A percentile compares a stretch with the other conserved stretches of the same genome.
Evolutionary conservation across 2,329 filamentous ascomycete species (phyloP).

Genomic region (Colletotrichum sublineola): DNA sequence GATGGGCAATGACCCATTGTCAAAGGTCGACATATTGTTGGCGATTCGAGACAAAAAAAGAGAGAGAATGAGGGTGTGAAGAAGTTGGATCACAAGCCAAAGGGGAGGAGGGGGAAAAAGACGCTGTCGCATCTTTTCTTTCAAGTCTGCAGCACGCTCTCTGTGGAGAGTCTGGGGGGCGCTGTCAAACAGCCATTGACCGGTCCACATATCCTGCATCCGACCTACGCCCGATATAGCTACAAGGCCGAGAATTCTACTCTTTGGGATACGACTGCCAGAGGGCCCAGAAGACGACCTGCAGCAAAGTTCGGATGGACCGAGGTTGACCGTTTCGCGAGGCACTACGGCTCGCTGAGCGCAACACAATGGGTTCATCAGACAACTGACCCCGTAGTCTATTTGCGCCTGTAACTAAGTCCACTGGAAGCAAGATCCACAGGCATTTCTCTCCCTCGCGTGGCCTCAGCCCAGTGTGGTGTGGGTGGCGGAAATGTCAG

Average conservation of each 20-base stretch:
- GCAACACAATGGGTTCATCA: neutral
- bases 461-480: slow-evolving; percentile 3
- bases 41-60: neutral
- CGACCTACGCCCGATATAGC: slow-evolving; percentile 35
- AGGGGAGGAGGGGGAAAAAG: slow-evolving; percentile 10
- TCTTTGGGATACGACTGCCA: no score
- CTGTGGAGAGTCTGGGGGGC: slow-evolving; percentile 21
- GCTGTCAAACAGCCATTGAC: slow-evolving; percentile 1
- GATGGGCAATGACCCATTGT: slow-evolving; percentile 16
- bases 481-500: slow-evolving; percentile 24
- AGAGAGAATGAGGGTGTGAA: neutral
- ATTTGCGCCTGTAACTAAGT: neutral
- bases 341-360: neutral
- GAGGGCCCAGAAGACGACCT: neutral
- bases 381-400: neutral
- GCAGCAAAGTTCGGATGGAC: no score
- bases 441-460: neutral
- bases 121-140: slow-evolving; percentile 19
- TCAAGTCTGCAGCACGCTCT: slow-evolving; percentile 7
- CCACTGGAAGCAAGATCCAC: neutral
- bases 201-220: slow-evolving; percentile 29
- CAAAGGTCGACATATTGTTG: slow-evolving; percentile 28
- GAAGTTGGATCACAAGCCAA: slow-evolving; percentile 1
- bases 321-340: neutral
- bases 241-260: slow-evolving; percentile 23